Evolutionary conservation across 306 rosid genomes (phyloP).

Genomic region (Styphnolobium japonicum): DNA sequence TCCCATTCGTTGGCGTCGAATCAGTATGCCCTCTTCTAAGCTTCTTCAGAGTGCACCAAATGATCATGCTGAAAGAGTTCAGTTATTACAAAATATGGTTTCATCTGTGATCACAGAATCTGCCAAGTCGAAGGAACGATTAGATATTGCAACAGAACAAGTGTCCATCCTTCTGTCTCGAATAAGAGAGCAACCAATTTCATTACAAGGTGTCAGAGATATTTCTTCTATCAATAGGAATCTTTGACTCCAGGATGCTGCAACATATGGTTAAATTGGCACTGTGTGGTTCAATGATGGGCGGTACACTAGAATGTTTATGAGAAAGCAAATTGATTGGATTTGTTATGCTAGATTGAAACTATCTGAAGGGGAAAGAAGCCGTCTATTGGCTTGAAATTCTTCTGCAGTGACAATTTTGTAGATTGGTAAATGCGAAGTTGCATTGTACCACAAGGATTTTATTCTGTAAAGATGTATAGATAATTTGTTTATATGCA

Average conservation of each 20-base stretch:
- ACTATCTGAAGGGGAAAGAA: not conserved
- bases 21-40: conserved; percentile 66
- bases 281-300: not conserved
- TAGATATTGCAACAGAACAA: conserved; percentile 82
- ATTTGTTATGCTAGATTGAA: conserved; percentile 7
- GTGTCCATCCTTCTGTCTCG: conserved; percentile 69
- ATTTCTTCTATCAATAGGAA: conserved; percentile 55
- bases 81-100: conserved; percentile 70
- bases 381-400: conserved; percentile 20
- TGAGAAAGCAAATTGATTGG: conserved; percentile 12
- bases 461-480: conserved; percentile 38
- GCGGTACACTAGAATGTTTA: conserved; percentile 8
- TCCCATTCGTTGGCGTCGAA: conserved; percentile 90
- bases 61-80: conserved; percentile 71
- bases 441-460: conserved; percentile 10
- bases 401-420: conserved; percentile 26
- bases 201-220: conserved; percentile 62
- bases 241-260: conserved; percentile 28
- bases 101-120: conserved; percentile 81
- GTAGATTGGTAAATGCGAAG: conserved; percentile 23
- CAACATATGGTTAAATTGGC: conserved; percentile 3
- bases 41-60: conserved; percentile 51
- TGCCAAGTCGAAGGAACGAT: conserved; percentile 79
- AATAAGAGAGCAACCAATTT: conserved; percentile 72
- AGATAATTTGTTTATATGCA: conserved; percentile 26